Evolutionary conservation across 495 filamentous ascomycete genomes (phyloP).

Genomic region (Margaritispora aquatica): DNA sequence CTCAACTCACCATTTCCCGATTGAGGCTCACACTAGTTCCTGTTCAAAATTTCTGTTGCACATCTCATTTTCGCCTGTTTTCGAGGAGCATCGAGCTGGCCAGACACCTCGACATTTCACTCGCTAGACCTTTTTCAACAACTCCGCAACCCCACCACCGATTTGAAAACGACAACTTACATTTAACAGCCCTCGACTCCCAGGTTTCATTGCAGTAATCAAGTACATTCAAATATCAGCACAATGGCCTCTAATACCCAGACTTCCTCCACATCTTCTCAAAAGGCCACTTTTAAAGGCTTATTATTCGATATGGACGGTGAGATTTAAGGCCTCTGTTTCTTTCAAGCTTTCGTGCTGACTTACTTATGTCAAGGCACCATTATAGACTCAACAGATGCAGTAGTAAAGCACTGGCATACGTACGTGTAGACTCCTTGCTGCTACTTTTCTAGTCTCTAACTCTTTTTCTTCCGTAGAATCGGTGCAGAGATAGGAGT

Average conservation of each 20-base stretch:
- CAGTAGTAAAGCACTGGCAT: conserved; percentile 88
- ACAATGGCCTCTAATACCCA: conserved; percentile 18
- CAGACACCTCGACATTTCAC: conserved; percentile 3
- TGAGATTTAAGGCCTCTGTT: conserved; percentile 30
- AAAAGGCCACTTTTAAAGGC: conserved; percentile 52
- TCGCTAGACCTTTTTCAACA: conserved; percentile 6
- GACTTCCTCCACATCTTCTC: conserved; percentile 6
- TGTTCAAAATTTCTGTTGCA: conserved; percentile 21
- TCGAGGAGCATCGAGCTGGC: background rate
- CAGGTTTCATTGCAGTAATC: background rate
- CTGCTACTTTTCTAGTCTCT: background rate
- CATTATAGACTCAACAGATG: conserved; percentile 54
- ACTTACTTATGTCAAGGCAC: conserved; percentile 9
- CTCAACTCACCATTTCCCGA: background rate
- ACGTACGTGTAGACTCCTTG: conserved; percentile 8
- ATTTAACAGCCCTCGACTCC: conserved; percentile 4
- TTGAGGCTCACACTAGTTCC: background rate
- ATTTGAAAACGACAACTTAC: conserved; percentile 13
- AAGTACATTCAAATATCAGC: background rate
- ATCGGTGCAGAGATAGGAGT: conserved; percentile 79
- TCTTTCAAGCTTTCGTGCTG: background rate
- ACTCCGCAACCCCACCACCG: conserved; percentile 16
- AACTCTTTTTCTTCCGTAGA: conserved; percentile 37
- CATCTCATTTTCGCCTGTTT: conserved; percentile 14
- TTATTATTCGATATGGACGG: conserved; percentile 89